These are phyloP conservation scores for Acanthamoeba healyi DNA, from an alignment of 208 protist species.

Conservation along the genomic window DNA sequence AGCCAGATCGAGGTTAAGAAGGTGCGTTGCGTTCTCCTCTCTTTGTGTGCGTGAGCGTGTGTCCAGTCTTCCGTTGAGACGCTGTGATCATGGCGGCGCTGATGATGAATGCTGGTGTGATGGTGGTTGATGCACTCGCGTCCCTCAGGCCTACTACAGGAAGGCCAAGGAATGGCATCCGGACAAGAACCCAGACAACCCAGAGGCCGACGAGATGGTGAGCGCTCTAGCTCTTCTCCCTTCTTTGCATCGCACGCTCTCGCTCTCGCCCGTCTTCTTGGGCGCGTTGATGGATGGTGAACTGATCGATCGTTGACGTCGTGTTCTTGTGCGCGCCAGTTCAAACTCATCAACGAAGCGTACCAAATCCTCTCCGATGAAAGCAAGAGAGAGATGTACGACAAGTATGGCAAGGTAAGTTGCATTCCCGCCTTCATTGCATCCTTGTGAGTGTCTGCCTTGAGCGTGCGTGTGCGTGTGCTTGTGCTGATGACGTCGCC, in stretches of 20 bases:
- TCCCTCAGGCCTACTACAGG: conserved; percentile 78
- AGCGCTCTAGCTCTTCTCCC: background rate
- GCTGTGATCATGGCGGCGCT: no score
- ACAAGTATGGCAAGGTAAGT: conserved; percentile 77
- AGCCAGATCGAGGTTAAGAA: conserved; percentile 82
- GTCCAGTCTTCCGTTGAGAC: no score
- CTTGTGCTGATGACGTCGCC: no score
- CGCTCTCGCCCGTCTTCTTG: background rate
- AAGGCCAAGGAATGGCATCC: conserved; percentile 79
- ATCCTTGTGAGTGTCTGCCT: background rate
- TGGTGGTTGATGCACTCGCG: background rate
- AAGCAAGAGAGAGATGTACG: conserved; percentile 72
- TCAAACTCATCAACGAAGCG: conserved; percentile 82
- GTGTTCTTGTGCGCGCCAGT: conserved; percentile 45
- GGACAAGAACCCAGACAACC: conserved; percentile 80
- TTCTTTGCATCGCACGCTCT: background rate
- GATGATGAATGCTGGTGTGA: no score
- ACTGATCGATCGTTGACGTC: background rate
- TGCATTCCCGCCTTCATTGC: background rate
- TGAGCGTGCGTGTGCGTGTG: no score
- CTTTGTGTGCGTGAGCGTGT: background rate
- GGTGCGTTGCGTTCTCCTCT: background rate
- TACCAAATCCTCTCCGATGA: conserved; percentile 79
- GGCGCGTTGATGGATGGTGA: background rate
- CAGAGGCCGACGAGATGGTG: conserved; percentile 74